Evolutionary conservation across 2,329 filamentous ascomycete species (phyloP).

Genomic region (Coniochaeta ligniaria): DNA sequence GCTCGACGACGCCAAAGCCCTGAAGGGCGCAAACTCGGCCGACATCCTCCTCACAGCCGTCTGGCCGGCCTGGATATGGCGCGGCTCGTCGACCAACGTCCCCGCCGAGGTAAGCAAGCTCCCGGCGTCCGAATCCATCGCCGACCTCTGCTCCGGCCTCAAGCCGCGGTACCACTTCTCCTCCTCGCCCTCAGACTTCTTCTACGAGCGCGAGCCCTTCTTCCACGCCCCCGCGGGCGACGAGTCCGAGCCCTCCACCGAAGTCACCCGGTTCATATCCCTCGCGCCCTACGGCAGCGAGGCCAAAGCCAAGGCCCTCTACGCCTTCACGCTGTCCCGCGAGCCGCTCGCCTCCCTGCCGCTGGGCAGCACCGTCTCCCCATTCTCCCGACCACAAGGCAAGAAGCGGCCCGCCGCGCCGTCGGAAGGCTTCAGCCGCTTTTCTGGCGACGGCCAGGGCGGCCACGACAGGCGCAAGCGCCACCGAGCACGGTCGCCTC

Average conservation of each 20-base stretch:
- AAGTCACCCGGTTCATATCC: constrained; percentile 82
- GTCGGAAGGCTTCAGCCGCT: constrained; percentile 45
- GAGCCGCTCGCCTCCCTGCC: constrained; percentile 57
- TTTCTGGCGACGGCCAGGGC: constrained; percentile 28
- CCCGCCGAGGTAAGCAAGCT: constrained; percentile 44
- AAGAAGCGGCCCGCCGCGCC: constrained; percentile 53
- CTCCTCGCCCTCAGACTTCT: constrained; percentile 55
- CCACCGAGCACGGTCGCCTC: constrained; percentile 40
- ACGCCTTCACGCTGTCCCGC: constrained; percentile 67
- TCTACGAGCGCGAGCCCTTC: constrained; percentile 91
- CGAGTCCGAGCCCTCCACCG: constrained; percentile 37
- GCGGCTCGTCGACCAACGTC: constrained; percentile 55
- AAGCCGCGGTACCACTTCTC: constrained; percentile 93
- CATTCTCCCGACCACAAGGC: constrained; percentile 45
- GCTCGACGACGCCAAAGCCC: constrained; percentile 64
- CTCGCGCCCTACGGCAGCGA: constrained; percentile 72
- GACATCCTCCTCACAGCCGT: constrained; percentile 83
- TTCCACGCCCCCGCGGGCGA: constrained; percentile 53
- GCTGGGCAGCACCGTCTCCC: constrained; percentile 66
- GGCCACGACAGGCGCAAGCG: constrained; percentile 37
- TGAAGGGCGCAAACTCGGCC: constrained; percentile 68
- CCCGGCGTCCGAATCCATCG: constrained; percentile 56
- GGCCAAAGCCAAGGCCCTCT: constrained; percentile 72
- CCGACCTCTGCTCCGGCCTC: constrained; percentile 69
- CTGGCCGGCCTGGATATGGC: constrained; percentile 73